Conservation (phyloP, 176 grass and related monocot species). For the Oryza nivara region DNA sequence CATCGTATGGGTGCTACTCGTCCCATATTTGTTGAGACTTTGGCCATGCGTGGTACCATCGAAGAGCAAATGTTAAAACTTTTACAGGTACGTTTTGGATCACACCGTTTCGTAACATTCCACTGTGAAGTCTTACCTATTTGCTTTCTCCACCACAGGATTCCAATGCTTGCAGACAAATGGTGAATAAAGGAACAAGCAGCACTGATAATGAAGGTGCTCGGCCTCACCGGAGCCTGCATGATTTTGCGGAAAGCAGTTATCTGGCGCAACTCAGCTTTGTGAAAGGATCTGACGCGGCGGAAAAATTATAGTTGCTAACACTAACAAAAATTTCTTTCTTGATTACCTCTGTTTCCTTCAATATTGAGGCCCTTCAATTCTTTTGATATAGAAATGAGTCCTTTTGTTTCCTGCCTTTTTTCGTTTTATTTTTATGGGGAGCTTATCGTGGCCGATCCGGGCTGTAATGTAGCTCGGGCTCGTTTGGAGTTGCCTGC, state of each 20-base stretch:
- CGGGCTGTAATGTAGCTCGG: no score
- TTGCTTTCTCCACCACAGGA: slow-evolving; percentile 52
- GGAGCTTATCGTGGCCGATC: no score
- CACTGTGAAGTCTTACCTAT: not conserved
- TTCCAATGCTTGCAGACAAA: slow-evolving; percentile 64
- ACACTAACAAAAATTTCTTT: not conserved
- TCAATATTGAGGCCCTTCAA: not conserved
- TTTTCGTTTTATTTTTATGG: no score
- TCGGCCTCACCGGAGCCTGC: slow-evolving; percentile 63
- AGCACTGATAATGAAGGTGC: slow-evolving; percentile 65
- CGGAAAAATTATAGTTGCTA: not conserved
- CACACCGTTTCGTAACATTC: not conserved
- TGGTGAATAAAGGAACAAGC: slow-evolving; percentile 59
- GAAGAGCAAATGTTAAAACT: slow-evolving; percentile 97
- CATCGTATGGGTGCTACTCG: slow-evolving; percentile 95
- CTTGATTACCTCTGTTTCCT: not conserved
- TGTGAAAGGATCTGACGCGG: slow-evolving; percentile 51
- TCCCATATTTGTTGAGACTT: slow-evolving; percentile 85
- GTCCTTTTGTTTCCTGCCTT: not conserved
- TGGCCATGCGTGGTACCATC: slow-evolving; percentile 91
- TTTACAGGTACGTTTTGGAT: slow-evolving; percentile 59
- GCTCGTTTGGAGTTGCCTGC: no score
- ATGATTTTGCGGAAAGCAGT: slow-evolving; percentile 96
- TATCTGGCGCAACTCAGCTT: slow-evolving; percentile 74
- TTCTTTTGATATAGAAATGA: slow-evolving; percentile 18